A percentile compares a stretch with the other conserved stretches of the same genome.
These are phyloP conservation scores for Penicillium thymicola DNA, from an alignment of 2,329 filamentous ascomycete species.

Conservation along the genomic window DNA sequence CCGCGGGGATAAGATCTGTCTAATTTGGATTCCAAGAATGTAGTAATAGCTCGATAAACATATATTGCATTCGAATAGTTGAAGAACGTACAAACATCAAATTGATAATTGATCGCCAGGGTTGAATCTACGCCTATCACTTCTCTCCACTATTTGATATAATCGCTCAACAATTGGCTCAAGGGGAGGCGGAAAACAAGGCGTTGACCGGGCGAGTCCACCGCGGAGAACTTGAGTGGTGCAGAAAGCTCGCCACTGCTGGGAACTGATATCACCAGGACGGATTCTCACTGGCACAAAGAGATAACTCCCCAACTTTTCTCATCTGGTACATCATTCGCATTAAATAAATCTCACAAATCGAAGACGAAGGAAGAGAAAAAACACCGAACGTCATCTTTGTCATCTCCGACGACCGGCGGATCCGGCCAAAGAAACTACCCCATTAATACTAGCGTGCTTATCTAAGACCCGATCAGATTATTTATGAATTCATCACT, in stretches of 20 bases:
- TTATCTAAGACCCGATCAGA: slow-evolving; percentile 24
- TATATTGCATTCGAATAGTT: background rate
- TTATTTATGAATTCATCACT: slow-evolving; percentile 29
- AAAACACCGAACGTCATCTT: slow-evolving; percentile 3
- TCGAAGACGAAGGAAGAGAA: background rate
- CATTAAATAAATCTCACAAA: background rate
- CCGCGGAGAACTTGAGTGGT: slow-evolving; percentile 20
- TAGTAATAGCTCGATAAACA: background rate
- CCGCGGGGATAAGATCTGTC: background rate
- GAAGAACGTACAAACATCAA: background rate
- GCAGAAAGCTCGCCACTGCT: slow-evolving; percentile 13
- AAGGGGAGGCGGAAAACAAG: slow-evolving; percentile 16
- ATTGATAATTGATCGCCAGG: background rate
- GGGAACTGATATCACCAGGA: slow-evolving; percentile 16
- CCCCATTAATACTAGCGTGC: slow-evolving; percentile 18
- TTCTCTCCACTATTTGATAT: slow-evolving; percentile 22
- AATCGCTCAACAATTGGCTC: slow-evolving; percentile 18
- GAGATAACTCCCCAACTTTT: background rate
- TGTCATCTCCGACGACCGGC: slow-evolving; percentile 26
- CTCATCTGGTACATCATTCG: background rate
- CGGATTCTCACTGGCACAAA: slow-evolving; percentile 2
- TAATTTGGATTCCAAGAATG: background rate
- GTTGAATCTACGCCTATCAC: background rate
- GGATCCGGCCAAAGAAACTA: slow-evolving; percentile 13
- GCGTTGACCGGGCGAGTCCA: slow-evolving; percentile 13